Conservation (phyloP, 176 grass and related monocot genomes). For the Lolium multiflorum region DNA sequence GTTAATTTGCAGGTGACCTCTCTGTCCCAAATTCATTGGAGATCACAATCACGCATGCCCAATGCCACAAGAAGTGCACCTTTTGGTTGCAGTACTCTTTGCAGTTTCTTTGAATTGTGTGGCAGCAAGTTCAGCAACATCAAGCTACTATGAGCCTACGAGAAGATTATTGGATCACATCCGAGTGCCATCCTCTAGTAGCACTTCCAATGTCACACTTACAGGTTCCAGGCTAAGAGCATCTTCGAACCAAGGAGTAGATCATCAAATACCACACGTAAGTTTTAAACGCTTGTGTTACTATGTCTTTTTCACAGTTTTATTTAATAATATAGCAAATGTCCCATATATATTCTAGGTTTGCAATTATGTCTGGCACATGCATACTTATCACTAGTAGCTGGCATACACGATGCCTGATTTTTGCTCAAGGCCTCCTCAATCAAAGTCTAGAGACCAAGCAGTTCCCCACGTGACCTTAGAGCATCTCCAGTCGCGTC, state of each 20-base stretch:
- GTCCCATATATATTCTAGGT: neutral
- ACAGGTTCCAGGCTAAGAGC: neutral
- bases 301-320: neutral
- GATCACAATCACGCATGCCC: neutral
- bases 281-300: neutral
- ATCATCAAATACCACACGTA: neutral
- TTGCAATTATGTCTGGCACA: neutral
- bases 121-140: neutral
- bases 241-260: neutral
- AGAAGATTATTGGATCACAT: constrained; percentile 3
- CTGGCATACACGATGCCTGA: neutral
- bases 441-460: too few species aligned
- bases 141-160: neutral
- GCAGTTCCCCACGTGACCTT: too few species aligned
- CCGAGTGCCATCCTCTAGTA: neutral
- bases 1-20: neutral
- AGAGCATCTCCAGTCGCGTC: too few species aligned
- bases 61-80: neutral
- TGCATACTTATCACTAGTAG: neutral
- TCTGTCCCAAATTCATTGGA: neutral
- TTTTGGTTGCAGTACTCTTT: neutral
- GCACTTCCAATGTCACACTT: neutral
- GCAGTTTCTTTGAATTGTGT: neutral
- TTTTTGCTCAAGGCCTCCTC: too few species aligned
- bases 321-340: neutral